A percentile compares a stretch with the other conserved stretches of the same genome.
phyloP scores from a whole-genome alignment of 805 yeast species.

The Yamadazyma olivae region DNA sequence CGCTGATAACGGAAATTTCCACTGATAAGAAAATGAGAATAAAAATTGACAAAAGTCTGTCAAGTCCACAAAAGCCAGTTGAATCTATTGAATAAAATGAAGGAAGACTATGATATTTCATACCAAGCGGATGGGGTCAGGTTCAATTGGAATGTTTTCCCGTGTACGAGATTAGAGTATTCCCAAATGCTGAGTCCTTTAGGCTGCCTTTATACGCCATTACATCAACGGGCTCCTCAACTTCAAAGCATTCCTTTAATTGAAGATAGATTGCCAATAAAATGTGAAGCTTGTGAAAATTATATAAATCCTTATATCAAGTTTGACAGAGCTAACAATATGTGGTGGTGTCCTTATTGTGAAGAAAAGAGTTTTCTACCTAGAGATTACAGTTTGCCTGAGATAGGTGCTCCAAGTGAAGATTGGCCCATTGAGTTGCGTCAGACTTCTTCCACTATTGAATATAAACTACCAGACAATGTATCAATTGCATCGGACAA shows the following conservation, averaged over 20 bases:
- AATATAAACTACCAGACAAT: conserved; percentile 29
- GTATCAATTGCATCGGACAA: conserved; percentile 13
- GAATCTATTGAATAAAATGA: conserved; percentile 4
- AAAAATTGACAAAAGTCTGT: no score
- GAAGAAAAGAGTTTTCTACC: conserved; percentile 21
- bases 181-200: conserved; percentile 30
- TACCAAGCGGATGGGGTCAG: conserved; percentile 6
- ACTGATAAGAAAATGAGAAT: no score
- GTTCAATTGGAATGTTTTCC: conserved; percentile 67
- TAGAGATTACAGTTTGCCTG: conserved; percentile 14
- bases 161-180: conserved; percentile 36
- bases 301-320: conserved; percentile 27
- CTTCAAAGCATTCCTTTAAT: conserved; percentile 4
- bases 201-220: conserved; percentile 36
- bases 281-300: conserved; percentile 26
- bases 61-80: no score
- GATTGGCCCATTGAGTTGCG: conserved; percentile 28
- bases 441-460: conserved; percentile 24
- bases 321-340: conserved; percentile 24
- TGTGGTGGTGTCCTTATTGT: conserved; percentile 43
- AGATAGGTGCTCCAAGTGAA: conserved; percentile 5
- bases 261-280: conserved; percentile 12
- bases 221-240: conserved; percentile 4
- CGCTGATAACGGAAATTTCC: no score
- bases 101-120: conserved; percentile 4